These are phyloP conservation scores for Rhodotorula sp. DNA, from an alignment of 1,284 basidiomycete species.

Conservation along the genomic window DNA sequence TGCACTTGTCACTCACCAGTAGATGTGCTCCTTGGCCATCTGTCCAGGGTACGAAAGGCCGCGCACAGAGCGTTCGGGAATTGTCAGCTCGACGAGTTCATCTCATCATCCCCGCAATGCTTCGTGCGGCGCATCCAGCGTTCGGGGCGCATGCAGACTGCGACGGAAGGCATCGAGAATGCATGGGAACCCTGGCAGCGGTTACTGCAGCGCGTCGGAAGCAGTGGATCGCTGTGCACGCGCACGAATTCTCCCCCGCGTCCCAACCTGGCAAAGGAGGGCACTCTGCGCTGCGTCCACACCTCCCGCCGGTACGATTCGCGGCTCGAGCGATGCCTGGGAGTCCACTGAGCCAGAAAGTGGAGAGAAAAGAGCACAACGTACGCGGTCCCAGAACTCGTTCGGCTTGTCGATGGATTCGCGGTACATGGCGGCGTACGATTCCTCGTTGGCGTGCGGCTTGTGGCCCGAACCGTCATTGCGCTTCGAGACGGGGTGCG, in stretches of 20 bases:
- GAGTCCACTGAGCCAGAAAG: no score
- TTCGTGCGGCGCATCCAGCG: no score
- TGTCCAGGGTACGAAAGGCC: constrained; percentile 47
- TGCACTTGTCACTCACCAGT: constrained; percentile 56
- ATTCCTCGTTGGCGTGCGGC: constrained; percentile 69
- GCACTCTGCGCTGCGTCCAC: neutral
- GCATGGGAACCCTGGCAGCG: no score
- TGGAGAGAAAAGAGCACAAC: constrained; percentile 41
- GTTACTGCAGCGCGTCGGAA: neutral
- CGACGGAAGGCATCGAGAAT: no score
- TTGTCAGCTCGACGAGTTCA: constrained; percentile 2
- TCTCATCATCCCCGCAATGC: constrained; percentile 11
- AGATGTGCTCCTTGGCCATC: constrained; percentile 74
- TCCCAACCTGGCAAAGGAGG: neutral
- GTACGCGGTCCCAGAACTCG: constrained; percentile 80
- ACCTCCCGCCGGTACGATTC: neutral
- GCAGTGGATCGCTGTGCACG: neutral
- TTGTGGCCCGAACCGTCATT: constrained; percentile 22
- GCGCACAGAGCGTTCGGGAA: neutral
- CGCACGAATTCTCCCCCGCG: neutral
- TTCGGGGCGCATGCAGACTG: neutral
- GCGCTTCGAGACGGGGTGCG: constrained; percentile 33
- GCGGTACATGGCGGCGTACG: constrained; percentile 48
- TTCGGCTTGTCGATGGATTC: constrained; percentile 60
- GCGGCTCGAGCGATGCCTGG: neutral